These are phyloP conservation scores for Melaleuca quinquenervia DNA, from an alignment of 345 rosid genomes.

Conservation along the genomic window DNA sequence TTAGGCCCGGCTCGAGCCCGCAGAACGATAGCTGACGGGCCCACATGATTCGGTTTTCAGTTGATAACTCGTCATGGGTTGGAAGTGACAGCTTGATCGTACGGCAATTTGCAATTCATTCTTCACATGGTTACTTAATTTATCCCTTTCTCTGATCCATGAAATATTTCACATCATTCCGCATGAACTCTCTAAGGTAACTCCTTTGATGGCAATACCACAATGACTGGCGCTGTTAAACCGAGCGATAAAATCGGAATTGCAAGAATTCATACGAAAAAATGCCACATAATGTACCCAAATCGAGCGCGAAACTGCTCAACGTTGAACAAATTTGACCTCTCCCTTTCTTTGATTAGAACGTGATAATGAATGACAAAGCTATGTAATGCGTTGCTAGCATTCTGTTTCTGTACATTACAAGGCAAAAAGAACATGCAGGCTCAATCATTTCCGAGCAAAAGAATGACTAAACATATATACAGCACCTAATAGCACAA, in stretches of 20 bases:
- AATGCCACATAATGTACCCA: background rate
- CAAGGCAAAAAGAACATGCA: background rate
- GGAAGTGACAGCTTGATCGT: background rate
- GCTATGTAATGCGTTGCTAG: background rate
- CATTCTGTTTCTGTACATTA: background rate
- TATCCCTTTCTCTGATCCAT: background rate
- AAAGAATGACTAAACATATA: conserved; percentile 1
- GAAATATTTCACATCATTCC: background rate
- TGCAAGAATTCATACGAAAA: background rate
- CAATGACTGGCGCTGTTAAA: background rate
- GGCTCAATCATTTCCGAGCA: background rate
- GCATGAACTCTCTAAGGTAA: background rate
- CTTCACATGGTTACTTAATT: background rate
- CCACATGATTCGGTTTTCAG: background rate
- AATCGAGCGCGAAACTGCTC: background rate
- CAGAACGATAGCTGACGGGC: background rate
- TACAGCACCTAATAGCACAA: background rate
- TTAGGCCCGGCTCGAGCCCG: background rate
- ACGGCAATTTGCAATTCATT: background rate
- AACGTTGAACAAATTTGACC: background rate
- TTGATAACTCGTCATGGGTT: background rate
- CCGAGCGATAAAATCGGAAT: background rate
- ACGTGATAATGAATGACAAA: background rate
- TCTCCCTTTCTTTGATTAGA: background rate
- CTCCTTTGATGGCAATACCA: background rate